Evolutionary conservation across 805 yeast species (phyloP), one percentile per base, ranked within the genome.

Genomic region (Yamadazyma sp.): DNA sequence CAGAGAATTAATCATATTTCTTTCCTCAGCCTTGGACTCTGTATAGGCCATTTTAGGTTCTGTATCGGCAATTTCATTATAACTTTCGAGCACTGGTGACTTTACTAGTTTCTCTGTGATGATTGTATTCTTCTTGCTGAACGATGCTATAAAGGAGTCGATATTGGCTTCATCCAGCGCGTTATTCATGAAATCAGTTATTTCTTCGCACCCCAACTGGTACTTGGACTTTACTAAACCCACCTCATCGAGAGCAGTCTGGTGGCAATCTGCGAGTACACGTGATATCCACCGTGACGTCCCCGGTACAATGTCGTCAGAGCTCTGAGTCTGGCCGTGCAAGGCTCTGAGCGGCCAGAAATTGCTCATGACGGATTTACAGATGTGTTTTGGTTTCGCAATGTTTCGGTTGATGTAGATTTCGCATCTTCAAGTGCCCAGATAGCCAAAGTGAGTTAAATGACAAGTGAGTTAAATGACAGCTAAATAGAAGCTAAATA

Each of bases 231-330:
- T n/a, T n/a, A n/a, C n/a, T n/a, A n/a, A n/a, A n/a, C 67, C 74
- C 10, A 62, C 51, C 40, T 62, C 62, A 15, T 58, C 52, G 8
- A 53, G 46, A 45, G 73, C 67, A 37, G 62, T 57, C 28, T 59
- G 61, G 44, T 62, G 62, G 57, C 38, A 54, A 51, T 52, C 72
- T 55, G 47, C 75, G 78, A 34, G 55, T 55, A 26, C 71, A 57
- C 55, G 55, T 22, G 73, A 61, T 32, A 75, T 60, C 78, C 79
- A 77, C 44, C 61, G 70, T 9, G 77, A 70, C 2, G 80, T 59
- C 5, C 81, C 83, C 1, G 78, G 78, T 4, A 32, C 37, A 3
- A 16, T n/a, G 11, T 31, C 40, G 19, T 20, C 24, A 3, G 32
- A n/a, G 14, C 9, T 18, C 14, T 15, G 32, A 19, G 13, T 20